These are phyloP conservation scores for Diaporthe citrichinensis DNA, from an alignment of 2,329 filamentous ascomycete species.

Conservation along the genomic window DNA sequence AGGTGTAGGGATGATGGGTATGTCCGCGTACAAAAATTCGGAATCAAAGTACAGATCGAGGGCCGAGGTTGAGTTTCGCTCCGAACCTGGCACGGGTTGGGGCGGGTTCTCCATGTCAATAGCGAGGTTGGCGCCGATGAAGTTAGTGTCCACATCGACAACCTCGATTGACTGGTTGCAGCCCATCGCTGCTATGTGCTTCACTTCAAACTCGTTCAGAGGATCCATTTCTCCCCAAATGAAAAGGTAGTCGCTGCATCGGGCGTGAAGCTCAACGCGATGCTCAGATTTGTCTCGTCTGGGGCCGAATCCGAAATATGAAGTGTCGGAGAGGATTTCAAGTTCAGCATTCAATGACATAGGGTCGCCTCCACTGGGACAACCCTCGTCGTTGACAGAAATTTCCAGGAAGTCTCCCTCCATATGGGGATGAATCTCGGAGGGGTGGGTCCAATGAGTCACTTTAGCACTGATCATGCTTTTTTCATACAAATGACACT, in stretches of 20 bases:
- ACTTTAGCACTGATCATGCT: neutral
- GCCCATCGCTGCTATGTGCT: neutral
- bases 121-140: neutral
- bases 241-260: slow-evolving; percentile 50
- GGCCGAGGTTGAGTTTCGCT: neutral
- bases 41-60: neutral
- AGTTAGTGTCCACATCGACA: neutral
- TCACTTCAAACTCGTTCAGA: slow-evolving; percentile 4
- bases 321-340: neutral
- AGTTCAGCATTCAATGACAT: too few species aligned
- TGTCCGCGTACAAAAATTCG: neutral
- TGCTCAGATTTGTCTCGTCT: too few species aligned
- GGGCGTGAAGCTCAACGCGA: too few species aligned
- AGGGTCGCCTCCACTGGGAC: neutral
- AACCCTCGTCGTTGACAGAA: neutral
- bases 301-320: slow-evolving; percentile 45
- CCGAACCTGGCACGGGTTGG: neutral
- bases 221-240: slow-evolving; percentile 52
- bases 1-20: neutral
- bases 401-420: too few species aligned
- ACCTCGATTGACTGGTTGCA: neutral
- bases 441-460: neutral
- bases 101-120: neutral
- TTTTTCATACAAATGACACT: neutral
- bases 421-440: too few species aligned